phyloP scores from a whole-genome alignment of 164 flowering plant species.

The Chimonanthus salicifolius region DNA sequence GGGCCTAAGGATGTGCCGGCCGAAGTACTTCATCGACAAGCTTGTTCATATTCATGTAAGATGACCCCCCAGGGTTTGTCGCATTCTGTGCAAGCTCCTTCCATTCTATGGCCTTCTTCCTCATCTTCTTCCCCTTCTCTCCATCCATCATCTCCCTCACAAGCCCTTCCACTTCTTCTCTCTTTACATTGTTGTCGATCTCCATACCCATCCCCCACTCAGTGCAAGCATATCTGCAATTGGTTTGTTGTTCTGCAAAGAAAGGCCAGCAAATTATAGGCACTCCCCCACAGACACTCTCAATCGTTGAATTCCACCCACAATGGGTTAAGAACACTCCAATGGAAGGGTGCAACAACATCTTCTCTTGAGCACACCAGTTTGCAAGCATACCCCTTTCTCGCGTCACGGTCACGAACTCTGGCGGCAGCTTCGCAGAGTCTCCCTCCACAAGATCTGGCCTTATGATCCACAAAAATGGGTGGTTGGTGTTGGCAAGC shows the following conservation, averaged over 20 bases:
- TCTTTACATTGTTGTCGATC: no score
- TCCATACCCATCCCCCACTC: no score
- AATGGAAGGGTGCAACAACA: no score
- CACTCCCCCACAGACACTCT: no score
- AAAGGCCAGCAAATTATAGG: no score
- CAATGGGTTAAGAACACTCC: no score
- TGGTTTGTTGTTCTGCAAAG: no score
- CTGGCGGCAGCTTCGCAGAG: constrained; percentile 11
- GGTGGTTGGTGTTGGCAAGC: constrained; percentile 8
- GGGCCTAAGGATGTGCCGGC: not conserved
- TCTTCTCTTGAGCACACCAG: no score
- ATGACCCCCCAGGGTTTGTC: constrained; percentile 1
- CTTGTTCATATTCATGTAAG: constrained; percentile 1
- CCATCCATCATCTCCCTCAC: no score
- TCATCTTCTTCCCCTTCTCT: not conserved
- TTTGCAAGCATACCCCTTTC: constrained; percentile 6
- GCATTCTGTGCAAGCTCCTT: constrained; percentile 4
- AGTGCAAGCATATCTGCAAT: no score
- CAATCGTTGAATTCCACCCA: no score
- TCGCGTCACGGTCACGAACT: constrained; percentile 6
- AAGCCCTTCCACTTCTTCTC: no score
- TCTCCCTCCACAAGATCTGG: constrained; percentile 8
- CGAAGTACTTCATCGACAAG: constrained; percentile 2
- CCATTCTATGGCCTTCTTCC: constrained; percentile 4
- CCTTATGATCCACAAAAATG: constrained; percentile 15